Conservation (phyloP, 1,284 basidiomycete genomes). For the Filobasidium uniguttulatum region DNA sequence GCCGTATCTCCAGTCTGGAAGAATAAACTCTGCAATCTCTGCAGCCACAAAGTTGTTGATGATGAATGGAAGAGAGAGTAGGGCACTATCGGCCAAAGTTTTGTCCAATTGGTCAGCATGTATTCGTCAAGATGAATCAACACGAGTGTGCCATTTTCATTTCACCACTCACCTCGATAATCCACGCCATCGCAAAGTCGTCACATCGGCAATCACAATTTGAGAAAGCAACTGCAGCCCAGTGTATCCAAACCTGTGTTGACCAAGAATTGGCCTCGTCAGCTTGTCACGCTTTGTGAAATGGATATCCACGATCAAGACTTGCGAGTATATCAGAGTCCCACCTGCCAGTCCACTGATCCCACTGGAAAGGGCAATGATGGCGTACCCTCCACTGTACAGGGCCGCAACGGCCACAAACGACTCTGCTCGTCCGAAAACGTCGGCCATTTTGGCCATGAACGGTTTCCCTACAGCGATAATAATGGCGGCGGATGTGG, state of each 20-base stretch:
- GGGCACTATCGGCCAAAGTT: constrained; percentile 29
- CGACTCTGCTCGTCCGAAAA: constrained; percentile 43
- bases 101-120: background rate
- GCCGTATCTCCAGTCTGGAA: constrained; percentile 58
- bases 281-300: too few species aligned
- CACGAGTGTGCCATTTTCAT: background rate
- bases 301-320: background rate
- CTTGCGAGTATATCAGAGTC: constrained; percentile 37
- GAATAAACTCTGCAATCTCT: constrained; percentile 50
- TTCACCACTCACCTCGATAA: constrained; percentile 41
- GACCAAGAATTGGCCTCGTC: background rate
- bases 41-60: constrained; percentile 48
- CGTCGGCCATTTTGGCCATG: constrained; percentile 64
- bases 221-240: constrained; percentile 59
- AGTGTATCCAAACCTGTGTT: constrained; percentile 33
- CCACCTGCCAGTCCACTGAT: constrained; percentile 46
- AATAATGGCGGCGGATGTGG: constrained; percentile 40
- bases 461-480: constrained; percentile 61
- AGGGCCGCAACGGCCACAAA: constrained; percentile 44
- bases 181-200: constrained; percentile 62
- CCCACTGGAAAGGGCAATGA: constrained; percentile 51
- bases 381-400: constrained; percentile 45
- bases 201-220: constrained; percentile 67
- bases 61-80: constrained; percentile 54
- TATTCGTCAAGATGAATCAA: background rate